These are phyloP conservation scores for Taiwanofungus camphoratus DNA, from an alignment of 1,284 basidiomycete genomes.

Conservation along the genomic window DNA sequence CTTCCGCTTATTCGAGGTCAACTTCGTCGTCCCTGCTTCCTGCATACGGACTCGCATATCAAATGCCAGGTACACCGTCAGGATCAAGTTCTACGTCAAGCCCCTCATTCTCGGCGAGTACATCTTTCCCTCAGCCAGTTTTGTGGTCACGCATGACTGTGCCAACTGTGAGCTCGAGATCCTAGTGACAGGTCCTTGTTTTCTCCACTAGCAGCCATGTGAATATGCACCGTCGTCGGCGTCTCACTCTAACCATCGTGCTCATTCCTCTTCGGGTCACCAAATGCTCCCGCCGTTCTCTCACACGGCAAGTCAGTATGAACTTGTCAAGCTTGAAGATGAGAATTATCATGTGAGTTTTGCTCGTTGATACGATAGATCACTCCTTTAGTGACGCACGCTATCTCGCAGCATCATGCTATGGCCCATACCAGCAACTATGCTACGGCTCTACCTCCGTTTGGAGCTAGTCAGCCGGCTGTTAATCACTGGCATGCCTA, in stretches of 20 bases:
- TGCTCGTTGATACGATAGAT: conserved; percentile 6
- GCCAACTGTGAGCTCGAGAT: conserved; percentile 32
- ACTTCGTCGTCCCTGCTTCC: conserved; percentile 38
- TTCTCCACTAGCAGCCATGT: conserved; percentile 48
- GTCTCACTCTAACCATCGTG: conserved; percentile 16
- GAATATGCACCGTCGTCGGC: conserved; percentile 35
- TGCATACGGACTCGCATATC: conserved; percentile 47
- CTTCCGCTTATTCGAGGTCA: conserved; percentile 11
- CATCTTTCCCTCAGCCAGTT: conserved; percentile 34
- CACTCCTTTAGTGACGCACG: neutral
- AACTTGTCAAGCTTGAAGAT: conserved; percentile 50
- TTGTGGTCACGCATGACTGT: conserved; percentile 24
- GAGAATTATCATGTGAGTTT: conserved; percentile 53
- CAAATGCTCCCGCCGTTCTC: conserved; percentile 21
- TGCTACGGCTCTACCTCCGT: conserved; percentile 21
- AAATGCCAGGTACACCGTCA: conserved; percentile 62
- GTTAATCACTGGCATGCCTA: conserved; percentile 58
- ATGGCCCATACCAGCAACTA: conserved; percentile 24
- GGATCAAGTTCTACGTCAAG: conserved; percentile 70
- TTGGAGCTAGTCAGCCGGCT: conserved; percentile 19
- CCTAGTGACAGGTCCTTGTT: conserved; percentile 42
- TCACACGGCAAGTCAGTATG: conserved; percentile 28
- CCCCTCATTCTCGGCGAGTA: conserved; percentile 76
- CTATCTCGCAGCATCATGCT: conserved; percentile 19
- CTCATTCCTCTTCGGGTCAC: conserved; percentile 18